Conservation (phyloP, 1,139 yeast species). For the Meyerozyma sp. region DNA sequence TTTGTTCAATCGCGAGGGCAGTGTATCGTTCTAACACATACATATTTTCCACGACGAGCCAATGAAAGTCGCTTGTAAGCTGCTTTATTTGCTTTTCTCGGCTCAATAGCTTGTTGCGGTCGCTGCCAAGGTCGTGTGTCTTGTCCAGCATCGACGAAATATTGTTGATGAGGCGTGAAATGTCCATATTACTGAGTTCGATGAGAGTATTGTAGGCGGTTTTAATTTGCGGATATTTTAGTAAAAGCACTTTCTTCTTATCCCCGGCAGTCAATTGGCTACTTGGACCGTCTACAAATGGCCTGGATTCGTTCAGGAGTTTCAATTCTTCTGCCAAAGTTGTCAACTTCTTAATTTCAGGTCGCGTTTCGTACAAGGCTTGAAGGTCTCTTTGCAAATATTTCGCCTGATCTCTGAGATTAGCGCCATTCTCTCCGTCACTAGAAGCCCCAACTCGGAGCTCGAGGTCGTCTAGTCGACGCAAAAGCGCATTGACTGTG, state of each 20-base stretch:
- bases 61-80: constrained; percentile 15
- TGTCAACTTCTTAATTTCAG: background rate
- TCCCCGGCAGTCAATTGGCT: constrained; percentile 5
- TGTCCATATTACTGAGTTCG: constrained; percentile 19
- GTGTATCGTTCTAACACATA: constrained; percentile 24
- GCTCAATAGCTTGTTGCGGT: constrained; percentile 5
- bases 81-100: constrained; percentile 11
- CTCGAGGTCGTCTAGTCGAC: background rate
- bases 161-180: constrained; percentile 17
- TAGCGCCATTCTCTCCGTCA: background rate
- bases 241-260: constrained; percentile 16
- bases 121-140: constrained; percentile 13
- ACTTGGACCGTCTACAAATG: background rate
- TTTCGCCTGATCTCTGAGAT: background rate
- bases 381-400: background rate
- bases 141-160: constrained; percentile 14
- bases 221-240: constrained; percentile 16
- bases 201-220: constrained; percentile 16
- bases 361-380: background rate
- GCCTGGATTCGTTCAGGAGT: background rate
- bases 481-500: background rate
- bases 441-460: background rate
- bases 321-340: background rate
- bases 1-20: constrained; percentile 16
- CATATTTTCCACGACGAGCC: constrained; percentile 23